phyloP scores from a whole-genome alignment of 208 protist species.

The Acanthamoeba triangularis region DNA sequence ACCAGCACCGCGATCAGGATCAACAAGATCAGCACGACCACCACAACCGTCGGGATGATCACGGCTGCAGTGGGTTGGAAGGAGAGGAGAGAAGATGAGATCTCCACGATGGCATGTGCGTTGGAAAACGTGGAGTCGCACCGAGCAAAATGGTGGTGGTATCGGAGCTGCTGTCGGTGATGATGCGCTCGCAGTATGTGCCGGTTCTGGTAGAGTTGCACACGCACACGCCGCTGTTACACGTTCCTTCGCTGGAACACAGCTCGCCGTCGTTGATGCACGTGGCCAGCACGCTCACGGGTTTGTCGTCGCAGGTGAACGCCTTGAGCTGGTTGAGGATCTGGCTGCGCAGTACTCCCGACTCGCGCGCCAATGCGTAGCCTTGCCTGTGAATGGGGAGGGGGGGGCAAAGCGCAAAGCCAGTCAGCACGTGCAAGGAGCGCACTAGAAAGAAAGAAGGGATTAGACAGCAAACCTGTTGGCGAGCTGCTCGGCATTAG shows the following conservation, averaged over 20 bases:
- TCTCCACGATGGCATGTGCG: background rate
- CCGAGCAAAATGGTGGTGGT: background rate
- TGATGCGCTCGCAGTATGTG: background rate
- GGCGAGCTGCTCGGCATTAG: background rate
- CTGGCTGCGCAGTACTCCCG: background rate
- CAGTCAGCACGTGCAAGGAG: too few relatives aligned
- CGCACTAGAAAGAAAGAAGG: too few relatives aligned
- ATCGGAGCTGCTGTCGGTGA: background rate
- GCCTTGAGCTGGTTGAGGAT: background rate
- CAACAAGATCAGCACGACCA: background rate
- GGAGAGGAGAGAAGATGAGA: too few relatives aligned
- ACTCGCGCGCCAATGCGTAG: background rate
- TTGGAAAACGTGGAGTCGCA: background rate
- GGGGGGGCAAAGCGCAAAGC: background rate
- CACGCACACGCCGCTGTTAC: background rate
- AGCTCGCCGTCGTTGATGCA: background rate
- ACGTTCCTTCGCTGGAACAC: background rate
- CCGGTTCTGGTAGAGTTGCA: background rate
- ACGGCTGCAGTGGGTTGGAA: background rate
- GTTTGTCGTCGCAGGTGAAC: constrained; percentile 38
- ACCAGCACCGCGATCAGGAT: background rate
- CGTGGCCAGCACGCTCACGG: background rate
- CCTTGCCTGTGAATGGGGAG: background rate
- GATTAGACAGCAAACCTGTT: background rate
- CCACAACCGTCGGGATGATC: background rate